These are phyloP conservation scores for Sporothrix schenckii DNA, from an alignment of 2,329 filamentous ascomycete species.

Conservation along the genomic window DNA sequence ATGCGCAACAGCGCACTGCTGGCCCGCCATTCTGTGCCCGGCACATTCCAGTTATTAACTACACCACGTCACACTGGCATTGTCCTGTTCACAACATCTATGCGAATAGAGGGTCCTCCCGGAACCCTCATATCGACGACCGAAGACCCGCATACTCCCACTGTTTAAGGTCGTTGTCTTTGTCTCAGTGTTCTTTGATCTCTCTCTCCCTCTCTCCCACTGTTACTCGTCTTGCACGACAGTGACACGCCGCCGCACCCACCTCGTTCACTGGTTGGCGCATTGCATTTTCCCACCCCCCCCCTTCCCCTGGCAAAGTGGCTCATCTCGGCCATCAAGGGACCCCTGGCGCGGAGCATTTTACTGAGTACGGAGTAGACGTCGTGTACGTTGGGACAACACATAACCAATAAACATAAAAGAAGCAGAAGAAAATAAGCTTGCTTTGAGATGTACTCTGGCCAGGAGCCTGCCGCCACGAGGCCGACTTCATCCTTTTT, in stretches of 20 bases:
- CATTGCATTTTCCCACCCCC: neutral
- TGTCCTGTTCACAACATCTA: neutral
- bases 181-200: neutral
- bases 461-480: neutral
- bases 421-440: neutral
- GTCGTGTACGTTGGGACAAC: neutral
- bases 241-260: slow-evolving; percentile 10
- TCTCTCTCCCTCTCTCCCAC: neutral
- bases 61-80: neutral
- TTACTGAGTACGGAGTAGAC: neutral
- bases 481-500: neutral
- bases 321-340: slow-evolving; percentile 19
- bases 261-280: slow-evolving; percentile 13
- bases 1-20: neutral
- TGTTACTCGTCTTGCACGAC: neutral
- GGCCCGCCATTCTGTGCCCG: neutral
- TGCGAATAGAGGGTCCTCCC: neutral
- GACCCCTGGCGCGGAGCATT: neutral
- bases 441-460: neutral
- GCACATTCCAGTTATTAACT: neutral
- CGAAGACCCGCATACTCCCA: neutral
- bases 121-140: neutral
- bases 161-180: neutral
- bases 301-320: slow-evolving; percentile 13
- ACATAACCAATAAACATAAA: neutral